Evolutionary conservation across 2,329 filamentous ascomycete genomes (phyloP).

Genomic region (Diaporthe longicolla): DNA sequence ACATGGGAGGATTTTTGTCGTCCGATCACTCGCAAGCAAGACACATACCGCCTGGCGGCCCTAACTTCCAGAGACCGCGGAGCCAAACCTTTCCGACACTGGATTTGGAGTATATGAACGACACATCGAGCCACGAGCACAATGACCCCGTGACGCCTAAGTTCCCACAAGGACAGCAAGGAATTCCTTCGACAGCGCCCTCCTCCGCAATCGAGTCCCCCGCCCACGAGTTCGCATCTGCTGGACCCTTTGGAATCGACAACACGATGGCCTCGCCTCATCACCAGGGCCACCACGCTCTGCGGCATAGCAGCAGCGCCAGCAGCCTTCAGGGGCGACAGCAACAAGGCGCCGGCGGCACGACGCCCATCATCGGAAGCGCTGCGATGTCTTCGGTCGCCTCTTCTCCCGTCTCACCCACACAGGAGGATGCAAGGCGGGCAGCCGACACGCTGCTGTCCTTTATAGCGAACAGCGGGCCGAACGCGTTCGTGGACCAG

Average conservation of each 20-base stretch:
- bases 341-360: slow-evolving; percentile 47
- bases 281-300: slow-evolving; percentile 58
- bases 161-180: slow-evolving; percentile 49
- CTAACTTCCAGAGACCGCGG: slow-evolving; percentile 79
- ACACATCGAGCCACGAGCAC: slow-evolving; percentile 49
- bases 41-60: slow-evolving; percentile 50
- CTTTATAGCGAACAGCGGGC: slow-evolving; percentile 82
- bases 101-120: slow-evolving; percentile 71
- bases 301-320: slow-evolving; percentile 67
- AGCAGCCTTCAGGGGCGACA: slow-evolving; percentile 58
- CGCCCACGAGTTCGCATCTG: slow-evolving; percentile 59
- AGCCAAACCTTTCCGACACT: slow-evolving; percentile 89
- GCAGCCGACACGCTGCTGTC: slow-evolving; percentile 86
- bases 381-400: slow-evolving; percentile 59
- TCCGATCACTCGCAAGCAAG: slow-evolving; percentile 54
- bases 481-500: slow-evolving; percentile 77
- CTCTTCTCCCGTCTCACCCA: slow-evolving; percentile 76
- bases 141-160: slow-evolving; percentile 66
- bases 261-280: slow-evolving; percentile 58
- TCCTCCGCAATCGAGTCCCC: slow-evolving; percentile 68
- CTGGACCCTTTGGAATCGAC: slow-evolving; percentile 59
- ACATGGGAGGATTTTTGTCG: slow-evolving; percentile 73
- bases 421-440: slow-evolving; percentile 86
- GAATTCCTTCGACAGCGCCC: slow-evolving; percentile 61
- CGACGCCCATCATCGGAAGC: slow-evolving; percentile 50